Conservation (phyloP, 768 basidiomycete species). For the Boletus edulis region DNA sequence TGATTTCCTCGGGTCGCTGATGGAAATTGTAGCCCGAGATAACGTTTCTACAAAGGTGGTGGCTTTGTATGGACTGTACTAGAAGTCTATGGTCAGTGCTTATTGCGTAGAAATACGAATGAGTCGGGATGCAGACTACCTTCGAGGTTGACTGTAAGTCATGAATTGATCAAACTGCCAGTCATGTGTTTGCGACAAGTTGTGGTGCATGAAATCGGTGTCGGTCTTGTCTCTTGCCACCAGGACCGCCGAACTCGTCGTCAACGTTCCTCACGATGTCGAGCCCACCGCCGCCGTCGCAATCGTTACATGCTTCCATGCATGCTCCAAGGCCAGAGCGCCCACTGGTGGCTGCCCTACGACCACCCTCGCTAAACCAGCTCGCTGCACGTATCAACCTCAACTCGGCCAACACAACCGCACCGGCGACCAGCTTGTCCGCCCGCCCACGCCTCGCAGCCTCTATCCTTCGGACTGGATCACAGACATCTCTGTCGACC, state of each 20-base stretch:
- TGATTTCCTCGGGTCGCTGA: no score
- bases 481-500: slow-evolving; percentile 51
- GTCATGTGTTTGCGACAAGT: background rate
- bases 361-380: slow-evolving; percentile 76
- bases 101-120: no score
- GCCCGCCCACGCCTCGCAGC: slow-evolving; percentile 72
- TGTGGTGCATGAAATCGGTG: background rate
- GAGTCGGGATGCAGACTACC: no score
- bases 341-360: slow-evolving; percentile 26
- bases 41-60: no score
- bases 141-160: no score
- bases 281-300: slow-evolving; percentile 31
- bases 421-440: slow-evolving; percentile 29
- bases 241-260: slow-evolving; percentile 8
- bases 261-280: slow-evolving; percentile 26
- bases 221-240: slow-evolving; percentile 16
- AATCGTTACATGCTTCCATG: slow-evolving; percentile 30
- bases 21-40: no score
- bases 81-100: no score
- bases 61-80: no score
- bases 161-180: no score
- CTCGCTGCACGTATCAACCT: slow-evolving; percentile 74
- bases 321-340: slow-evolving; percentile 40
- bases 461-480: slow-evolving; percentile 62
- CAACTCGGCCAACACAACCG: slow-evolving; percentile 26